A percentile compares a stretch with the other conserved stretches of the same genome.
Evolutionary conservation across 768 basidiomycete species (phyloP).

Genomic region (Auricularia heimuer): DNA sequence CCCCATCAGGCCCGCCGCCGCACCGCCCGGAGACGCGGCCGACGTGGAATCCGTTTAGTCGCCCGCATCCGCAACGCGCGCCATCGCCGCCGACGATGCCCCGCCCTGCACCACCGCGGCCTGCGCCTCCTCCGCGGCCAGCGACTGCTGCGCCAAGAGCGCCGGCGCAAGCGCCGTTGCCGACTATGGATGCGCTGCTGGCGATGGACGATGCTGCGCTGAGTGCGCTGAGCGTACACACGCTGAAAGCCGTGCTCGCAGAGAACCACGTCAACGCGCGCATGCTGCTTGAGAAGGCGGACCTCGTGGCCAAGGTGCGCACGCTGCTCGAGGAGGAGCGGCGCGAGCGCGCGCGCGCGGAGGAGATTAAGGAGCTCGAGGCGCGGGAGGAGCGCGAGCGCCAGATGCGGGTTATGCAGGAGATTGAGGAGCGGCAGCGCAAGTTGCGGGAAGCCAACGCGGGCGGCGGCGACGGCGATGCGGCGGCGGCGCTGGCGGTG

Average conservation of each 20-base stretch:
- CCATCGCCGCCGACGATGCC: constrained; percentile 13
- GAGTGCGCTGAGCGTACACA: constrained; percentile 51
- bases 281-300: constrained; percentile 71
- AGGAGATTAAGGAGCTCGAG: constrained; percentile 32
- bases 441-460: neutral
- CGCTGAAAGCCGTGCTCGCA: constrained; percentile 71
- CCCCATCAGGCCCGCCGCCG: neutral
- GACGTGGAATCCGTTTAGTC: constrained; percentile 3
- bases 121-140: constrained; percentile 26
- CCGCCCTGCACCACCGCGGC: constrained; percentile 10
- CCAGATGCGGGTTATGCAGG: constrained; percentile 21
- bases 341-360: constrained; percentile 39
- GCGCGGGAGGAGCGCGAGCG: constrained; percentile 32
- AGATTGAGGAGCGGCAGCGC: constrained; percentile 2
- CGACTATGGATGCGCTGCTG: constrained; percentile 62
- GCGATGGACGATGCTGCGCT: constrained; percentile 48
- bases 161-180: constrained; percentile 30
- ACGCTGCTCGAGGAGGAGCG: constrained; percentile 56
- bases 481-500: constrained; percentile 26
- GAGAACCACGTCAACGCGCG: constrained; percentile 63
- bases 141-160: constrained; percentile 31
- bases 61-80: neutral
- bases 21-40: neutral
- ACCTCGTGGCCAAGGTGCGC: constrained; percentile 64
- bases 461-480: constrained; percentile 3